Conservation (phyloP, 2,329 filamentous ascomycete genomes). For the Tetracladium maxilliforme region DNA sequence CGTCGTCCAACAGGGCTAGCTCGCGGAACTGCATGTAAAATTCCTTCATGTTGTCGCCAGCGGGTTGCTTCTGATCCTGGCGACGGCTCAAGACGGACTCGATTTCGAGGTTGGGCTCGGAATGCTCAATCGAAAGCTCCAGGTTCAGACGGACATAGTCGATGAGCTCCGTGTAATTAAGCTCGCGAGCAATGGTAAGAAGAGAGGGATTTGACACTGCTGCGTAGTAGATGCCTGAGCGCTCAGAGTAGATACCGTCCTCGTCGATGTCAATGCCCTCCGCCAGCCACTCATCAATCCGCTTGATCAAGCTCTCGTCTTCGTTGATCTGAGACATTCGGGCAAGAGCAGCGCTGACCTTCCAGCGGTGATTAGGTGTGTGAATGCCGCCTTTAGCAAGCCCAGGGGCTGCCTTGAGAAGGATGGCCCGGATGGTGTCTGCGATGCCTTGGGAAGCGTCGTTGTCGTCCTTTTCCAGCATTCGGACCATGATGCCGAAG, state of each 20-base stretch:
- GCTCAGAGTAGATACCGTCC: conserved; percentile 9
- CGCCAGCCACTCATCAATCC: conserved; percentile 8
- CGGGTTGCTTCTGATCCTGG: conserved; percentile 7
- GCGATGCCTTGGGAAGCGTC: conserved; percentile 4
- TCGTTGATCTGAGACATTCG: conserved; percentile 7
- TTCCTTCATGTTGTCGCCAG: conserved; percentile 5
- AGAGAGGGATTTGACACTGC: conserved; percentile 8
- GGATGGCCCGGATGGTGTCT: conserved; percentile 6
- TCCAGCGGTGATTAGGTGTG: conserved; percentile 9
- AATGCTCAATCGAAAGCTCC: conserved; percentile 7
- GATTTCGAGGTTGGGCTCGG: too few relatives aligned
- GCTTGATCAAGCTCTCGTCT: conserved; percentile 5
- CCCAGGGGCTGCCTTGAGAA: conserved; percentile 6
- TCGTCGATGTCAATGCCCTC: conserved; percentile 8
- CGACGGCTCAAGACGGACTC: too few relatives aligned
- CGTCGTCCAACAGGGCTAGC: conserved; percentile 6
- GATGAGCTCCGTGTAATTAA: conserved; percentile 6
- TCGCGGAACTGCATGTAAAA: conserved; percentile 8
- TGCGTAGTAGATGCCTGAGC: conserved; percentile 7
- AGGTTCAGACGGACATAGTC: conserved; percentile 7
- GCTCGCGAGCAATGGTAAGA: conserved; percentile 7
- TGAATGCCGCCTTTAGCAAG: conserved; percentile 8
- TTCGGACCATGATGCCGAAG: conserved; percentile 8
- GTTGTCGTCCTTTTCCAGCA: conserved; percentile 6
- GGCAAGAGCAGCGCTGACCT: conserved; percentile 7